A percentile compares a stretch with the other conserved stretches of the same genome.
Conservation (phyloP, 2,329 filamentous ascomycete genomes). For the Leptographium procerum region DNA sequence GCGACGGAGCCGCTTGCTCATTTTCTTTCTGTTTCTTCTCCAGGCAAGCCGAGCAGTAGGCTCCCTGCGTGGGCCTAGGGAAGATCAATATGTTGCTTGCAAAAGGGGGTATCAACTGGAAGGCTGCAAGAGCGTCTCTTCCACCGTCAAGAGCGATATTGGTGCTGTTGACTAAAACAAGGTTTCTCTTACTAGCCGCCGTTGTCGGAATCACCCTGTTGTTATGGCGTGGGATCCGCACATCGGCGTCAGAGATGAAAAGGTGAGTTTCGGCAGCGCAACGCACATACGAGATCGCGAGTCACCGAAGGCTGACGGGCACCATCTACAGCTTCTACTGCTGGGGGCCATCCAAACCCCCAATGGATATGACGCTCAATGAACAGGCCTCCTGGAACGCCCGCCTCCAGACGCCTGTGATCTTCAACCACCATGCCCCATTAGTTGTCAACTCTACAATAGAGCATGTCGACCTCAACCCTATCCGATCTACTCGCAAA, state of each 20-base stretch:
- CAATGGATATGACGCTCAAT: conserved; percentile 87
- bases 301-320: not conserved
- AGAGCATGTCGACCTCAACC: conserved; percentile 71
- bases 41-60: conserved; percentile 20
- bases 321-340: conserved; percentile 69
- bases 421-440: conserved; percentile 91
- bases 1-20: not conserved
- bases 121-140: conserved; percentile 69
- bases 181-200: conserved; percentile 64
- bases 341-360: conserved; percentile 90
- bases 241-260: conserved; percentile 77
- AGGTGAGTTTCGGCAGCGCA: conserved; percentile 46
- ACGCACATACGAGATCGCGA: not conserved
- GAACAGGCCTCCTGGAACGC: conserved; percentile 83
- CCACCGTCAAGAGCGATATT: conserved; percentile 65
- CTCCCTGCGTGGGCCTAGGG: conserved; percentile 24
- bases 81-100: conserved; percentile 66
- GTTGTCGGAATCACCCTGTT: conserved; percentile 61
- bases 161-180: conserved; percentile 61
- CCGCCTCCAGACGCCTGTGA: conserved; percentile 81
- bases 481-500: conserved; percentile 67
- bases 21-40: not conserved
- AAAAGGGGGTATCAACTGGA: conserved; percentile 87
- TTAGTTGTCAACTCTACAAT: conserved; percentile 79
- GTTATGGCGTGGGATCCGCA: conserved; percentile 78